Evolutionary conservation across 495 filamentous ascomycete genomes (phyloP).

Genomic region (Parathielavia hyrcaniae): DNA sequence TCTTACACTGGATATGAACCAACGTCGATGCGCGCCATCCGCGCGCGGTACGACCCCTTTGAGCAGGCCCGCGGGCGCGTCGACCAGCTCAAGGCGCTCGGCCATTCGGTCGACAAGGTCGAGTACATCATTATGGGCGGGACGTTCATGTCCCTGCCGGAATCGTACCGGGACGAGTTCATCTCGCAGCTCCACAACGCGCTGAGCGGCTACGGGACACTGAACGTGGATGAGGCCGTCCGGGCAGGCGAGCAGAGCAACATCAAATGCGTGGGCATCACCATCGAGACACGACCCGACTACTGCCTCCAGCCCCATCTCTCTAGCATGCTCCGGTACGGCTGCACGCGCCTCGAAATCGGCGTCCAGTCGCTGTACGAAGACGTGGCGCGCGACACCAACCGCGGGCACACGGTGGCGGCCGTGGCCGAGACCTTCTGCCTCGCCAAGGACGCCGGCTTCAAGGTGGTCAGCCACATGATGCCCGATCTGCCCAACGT

Average conservation of each 20-base stretch:
- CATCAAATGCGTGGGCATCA: constrained; percentile 96
- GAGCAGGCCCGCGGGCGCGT: constrained; percentile 94
- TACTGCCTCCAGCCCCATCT: constrained; percentile 92
- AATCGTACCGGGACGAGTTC: constrained; percentile 83
- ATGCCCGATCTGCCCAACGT: constrained; percentile 99
- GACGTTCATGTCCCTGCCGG: constrained; percentile 93
- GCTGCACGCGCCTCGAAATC: constrained; percentile 89
- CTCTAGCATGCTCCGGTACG: constrained; percentile 90
- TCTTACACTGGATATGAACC: constrained; percentile 98
- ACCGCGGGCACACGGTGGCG: constrained; percentile 92
- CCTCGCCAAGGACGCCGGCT: constrained; percentile 91
- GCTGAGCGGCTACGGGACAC: constrained; percentile 83
- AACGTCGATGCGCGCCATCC: constrained; percentile 95
- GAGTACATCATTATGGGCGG: constrained; percentile 99
- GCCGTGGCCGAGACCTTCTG: constrained; percentile 93
- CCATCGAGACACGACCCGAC: constrained; percentile 93
- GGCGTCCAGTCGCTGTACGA: constrained; percentile 97
- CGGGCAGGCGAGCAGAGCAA: constrained; percentile 85
- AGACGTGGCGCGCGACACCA: constrained; percentile 96
- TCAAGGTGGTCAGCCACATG: constrained; percentile 99
- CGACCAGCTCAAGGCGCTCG: constrained; percentile 89
- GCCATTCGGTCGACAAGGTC: constrained; percentile 96
- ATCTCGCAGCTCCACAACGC: constrained; percentile 96
- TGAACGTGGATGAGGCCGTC: constrained; percentile 92
- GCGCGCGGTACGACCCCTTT: constrained; percentile 94